Conservation (phyloP, 2,329 filamentous ascomycete species). For the Hypoxylon sp. region DNA sequence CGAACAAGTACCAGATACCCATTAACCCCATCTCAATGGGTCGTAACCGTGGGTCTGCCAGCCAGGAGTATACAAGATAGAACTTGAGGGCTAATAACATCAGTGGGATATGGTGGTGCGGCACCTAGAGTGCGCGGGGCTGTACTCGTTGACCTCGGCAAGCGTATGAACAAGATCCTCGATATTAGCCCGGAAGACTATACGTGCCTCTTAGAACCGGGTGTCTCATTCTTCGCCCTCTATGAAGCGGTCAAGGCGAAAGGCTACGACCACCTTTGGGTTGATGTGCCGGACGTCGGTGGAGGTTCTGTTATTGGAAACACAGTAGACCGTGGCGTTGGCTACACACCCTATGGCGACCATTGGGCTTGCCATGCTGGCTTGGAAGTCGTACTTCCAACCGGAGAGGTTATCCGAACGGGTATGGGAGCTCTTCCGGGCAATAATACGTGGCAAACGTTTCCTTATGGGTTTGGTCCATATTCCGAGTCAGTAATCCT, state of each 20-base stretch:
- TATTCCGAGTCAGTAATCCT: conserved; percentile 49
- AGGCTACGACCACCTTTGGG: conserved; percentile 57
- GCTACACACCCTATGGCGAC: conserved; percentile 62
- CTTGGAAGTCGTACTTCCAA: conserved; percentile 60
- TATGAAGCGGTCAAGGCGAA: conserved; percentile 61
- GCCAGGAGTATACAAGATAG: background rate
- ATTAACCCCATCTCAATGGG: conserved; percentile 51
- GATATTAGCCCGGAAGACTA: conserved; percentile 64
- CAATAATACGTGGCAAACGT: conserved; percentile 59
- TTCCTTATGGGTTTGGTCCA: conserved; percentile 59
- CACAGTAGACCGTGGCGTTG: conserved; percentile 60
- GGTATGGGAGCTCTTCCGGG: conserved; percentile 57
- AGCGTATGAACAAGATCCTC: conserved; percentile 65
- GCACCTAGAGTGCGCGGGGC: conserved; percentile 65
- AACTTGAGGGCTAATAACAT: conserved; percentile 1
- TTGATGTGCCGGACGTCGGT: conserved; percentile 59
- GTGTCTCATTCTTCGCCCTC: conserved; percentile 66
- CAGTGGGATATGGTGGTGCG: conserved; percentile 67
- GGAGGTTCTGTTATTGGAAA: conserved; percentile 63
- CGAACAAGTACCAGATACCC: conserved; percentile 49
- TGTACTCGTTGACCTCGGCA: conserved; percentile 66
- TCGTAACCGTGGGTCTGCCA: conserved; percentile 48
- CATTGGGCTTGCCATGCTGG: conserved; percentile 59
- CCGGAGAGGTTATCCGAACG: conserved; percentile 58
- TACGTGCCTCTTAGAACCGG: conserved; percentile 67